phyloP scores from a whole-genome alignment of 148 eudicot species.

The Polygonum maritimum region DNA sequence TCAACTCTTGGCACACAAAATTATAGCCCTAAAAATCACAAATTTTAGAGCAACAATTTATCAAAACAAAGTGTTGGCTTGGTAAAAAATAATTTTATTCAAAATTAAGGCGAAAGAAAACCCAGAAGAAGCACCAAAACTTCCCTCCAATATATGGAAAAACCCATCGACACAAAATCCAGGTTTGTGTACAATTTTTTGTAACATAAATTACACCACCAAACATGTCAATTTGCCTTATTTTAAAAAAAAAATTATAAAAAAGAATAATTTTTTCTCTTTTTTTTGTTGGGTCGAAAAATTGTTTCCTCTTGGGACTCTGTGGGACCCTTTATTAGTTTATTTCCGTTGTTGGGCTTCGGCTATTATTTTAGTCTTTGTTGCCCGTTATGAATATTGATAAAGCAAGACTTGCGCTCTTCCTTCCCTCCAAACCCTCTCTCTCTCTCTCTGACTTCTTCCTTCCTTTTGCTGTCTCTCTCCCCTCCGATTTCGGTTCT shows the following conservation, averaged over 20 bases:
- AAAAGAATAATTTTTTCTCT: not conserved
- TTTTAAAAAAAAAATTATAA: not conserved
- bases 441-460: slow-evolving; percentile 26
- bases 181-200: not conserved
- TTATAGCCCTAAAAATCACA: slow-evolving; percentile 2
- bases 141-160: not conserved
- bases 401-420: slow-evolving; percentile 55
- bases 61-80: not conserved
- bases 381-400: slow-evolving; percentile 34
- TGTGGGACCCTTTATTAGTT: slow-evolving; percentile 11
- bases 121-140: not conserved
- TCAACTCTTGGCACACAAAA: slow-evolving; percentile 2
- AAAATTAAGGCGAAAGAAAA: not conserved
- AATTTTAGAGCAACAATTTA: not conserved
- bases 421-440: slow-evolving; percentile 44
- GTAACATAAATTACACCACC: no score
- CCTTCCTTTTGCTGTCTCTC: slow-evolving; percentile 40
- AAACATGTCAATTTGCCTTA: not conserved
- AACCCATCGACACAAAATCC: not conserved
- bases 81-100: not conserved
- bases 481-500: slow-evolving; percentile 10
- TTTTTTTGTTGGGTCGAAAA: not conserved
- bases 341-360: not conserved
- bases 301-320: no score
- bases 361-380: not conserved